phyloP scores from a whole-genome alignment of 495 filamentous ascomycete species.

The Cairneyella variabilis region DNA sequence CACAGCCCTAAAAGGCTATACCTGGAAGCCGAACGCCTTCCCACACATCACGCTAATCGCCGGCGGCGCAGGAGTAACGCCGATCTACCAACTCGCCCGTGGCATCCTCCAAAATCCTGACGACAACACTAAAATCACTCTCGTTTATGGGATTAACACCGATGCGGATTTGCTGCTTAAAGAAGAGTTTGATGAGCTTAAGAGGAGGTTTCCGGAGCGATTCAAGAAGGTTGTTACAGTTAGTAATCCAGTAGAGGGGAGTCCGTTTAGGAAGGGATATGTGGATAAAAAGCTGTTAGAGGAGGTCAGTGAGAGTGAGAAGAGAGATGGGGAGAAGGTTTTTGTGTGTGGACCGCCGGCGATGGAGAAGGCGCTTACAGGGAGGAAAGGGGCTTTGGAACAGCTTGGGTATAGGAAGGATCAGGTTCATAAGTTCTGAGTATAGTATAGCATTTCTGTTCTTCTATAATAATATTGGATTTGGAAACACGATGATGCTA shows the following conservation, averaged over 20 bases:
- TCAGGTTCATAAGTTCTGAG: conserved; percentile 52
- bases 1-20: conserved; percentile 44
- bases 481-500: too few relatives aligned
- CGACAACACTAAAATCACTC: conserved; percentile 58
- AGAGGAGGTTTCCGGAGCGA: conserved; percentile 40
- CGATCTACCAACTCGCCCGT: conserved; percentile 56
- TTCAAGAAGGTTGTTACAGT: conserved; percentile 60
- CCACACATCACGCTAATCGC: conserved; percentile 55
- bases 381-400: conserved; percentile 40
- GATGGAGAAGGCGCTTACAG: conserved; percentile 56
- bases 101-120: conserved; percentile 59
- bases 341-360: conserved; percentile 45
- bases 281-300: conserved; percentile 52
- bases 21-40: conserved; percentile 53
- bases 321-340: conserved; percentile 41
- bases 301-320: conserved; percentile 34
- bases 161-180: conserved; percentile 39
- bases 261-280: conserved; percentile 34
- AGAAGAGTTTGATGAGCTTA: conserved; percentile 45
- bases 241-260: conserved; percentile 39
- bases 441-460: neutral
- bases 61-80: conserved; percentile 62
- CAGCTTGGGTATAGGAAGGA: conserved; percentile 50
- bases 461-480: neutral
- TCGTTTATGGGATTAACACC: conserved; percentile 63